A percentile compares a stretch with the other conserved stretches of the same genome.
Evolutionary conservation across 2,329 filamentous ascomycete species (phyloP).

Genomic region (Arachnopeziza araneosa): DNA sequence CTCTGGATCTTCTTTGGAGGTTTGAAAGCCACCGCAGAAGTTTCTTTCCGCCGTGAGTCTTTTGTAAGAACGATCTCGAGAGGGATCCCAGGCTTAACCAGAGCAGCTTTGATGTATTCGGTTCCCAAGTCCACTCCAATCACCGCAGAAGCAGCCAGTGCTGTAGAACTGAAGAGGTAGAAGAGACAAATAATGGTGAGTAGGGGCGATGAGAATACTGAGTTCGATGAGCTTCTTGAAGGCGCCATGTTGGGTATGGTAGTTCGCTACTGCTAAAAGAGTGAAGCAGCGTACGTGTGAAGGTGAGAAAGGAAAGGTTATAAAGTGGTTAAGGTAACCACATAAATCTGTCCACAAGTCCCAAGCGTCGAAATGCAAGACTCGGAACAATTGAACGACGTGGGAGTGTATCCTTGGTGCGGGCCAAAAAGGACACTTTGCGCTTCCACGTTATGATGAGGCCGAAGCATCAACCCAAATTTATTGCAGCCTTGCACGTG

Average conservation of each 20-base stretch:
- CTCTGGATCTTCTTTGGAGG: conserved; percentile 61
- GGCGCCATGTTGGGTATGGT: conserved; percentile 25
- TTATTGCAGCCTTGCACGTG: not conserved
- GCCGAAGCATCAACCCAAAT: not conserved
- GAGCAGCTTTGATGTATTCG: conserved; percentile 91
- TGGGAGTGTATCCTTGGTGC: conserved; percentile 17
- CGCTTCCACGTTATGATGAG: conserved; percentile 4
- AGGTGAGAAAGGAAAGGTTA: conserved; percentile 17
- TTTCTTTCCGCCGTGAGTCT: conserved; percentile 94
- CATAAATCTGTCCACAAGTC: conserved; percentile 30
- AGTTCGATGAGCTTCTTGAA: conserved; percentile 19
- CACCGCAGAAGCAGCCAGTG: conserved; percentile 56
- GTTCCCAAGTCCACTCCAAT: conserved; percentile 92
- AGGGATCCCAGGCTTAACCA: conserved; percentile 94
- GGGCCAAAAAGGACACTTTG: conserved; percentile 27
- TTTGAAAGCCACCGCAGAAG: conserved; percentile 88
- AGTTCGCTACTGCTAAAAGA: conserved; percentile 24
- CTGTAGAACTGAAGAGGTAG: conserved; percentile 29
- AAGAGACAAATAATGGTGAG: conserved; percentile 26
- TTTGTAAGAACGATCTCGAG: conserved; percentile 98
- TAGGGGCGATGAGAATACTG: conserved; percentile 32
- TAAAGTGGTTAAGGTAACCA: conserved; percentile 18
- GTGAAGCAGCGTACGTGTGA: conserved; percentile 18
- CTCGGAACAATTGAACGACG: conserved; percentile 10
- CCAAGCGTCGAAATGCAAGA: conserved; percentile 14